Conservation (phyloP, 2,329 filamentous ascomycete genomes). For the Aspergillus floridensis region DNA sequence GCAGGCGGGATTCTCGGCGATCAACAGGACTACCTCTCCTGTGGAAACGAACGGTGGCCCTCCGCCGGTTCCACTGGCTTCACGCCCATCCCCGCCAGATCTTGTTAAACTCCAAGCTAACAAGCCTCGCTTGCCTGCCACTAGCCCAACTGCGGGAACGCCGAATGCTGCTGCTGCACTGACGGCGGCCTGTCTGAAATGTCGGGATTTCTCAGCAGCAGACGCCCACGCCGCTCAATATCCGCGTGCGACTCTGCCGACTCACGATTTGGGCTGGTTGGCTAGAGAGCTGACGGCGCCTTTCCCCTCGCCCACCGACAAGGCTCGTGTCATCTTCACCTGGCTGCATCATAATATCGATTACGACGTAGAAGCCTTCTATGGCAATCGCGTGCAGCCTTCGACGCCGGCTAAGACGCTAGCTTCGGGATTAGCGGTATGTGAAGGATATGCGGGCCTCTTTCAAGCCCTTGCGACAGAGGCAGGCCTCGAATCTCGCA, state of each 20-base stretch:
- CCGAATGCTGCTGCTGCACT: constrained; percentile 16
- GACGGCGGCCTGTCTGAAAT: constrained; percentile 64
- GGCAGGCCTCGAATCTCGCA: constrained; percentile 73
- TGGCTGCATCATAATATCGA: constrained; percentile 93
- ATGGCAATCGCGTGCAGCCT: constrained; percentile 64
- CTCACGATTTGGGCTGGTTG: constrained; percentile 66
- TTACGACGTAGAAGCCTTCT: constrained; percentile 81
- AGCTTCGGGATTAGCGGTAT: constrained; percentile 77
- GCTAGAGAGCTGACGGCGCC: constrained; percentile 74
- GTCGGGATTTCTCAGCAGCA: constrained; percentile 81
- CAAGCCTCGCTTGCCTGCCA: constrained; percentile 44
- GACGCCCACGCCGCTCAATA: constrained; percentile 76
- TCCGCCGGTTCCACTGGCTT: constrained; percentile 54
- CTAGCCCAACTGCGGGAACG: constrained; percentile 16
- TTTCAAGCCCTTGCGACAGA: constrained; percentile 75
- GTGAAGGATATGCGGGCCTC: constrained; percentile 82
- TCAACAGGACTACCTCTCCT: constrained; percentile 38
- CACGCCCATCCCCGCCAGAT: constrained; percentile 50
- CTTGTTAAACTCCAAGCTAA: constrained; percentile 55
- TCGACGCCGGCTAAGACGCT: constrained; percentile 72
- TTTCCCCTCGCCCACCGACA: constrained; percentile 81
- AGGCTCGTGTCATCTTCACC: constrained; percentile 86
- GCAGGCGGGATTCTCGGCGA: constrained; percentile 48
- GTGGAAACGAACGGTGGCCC: constrained; percentile 26
- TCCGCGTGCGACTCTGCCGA: constrained; percentile 69